Percentiles rank a stretch among this genome's conserved stretches.
phyloP scores from a whole-genome alignment of 176 grass and related monocot species.

The Triticum urartu region DNA sequence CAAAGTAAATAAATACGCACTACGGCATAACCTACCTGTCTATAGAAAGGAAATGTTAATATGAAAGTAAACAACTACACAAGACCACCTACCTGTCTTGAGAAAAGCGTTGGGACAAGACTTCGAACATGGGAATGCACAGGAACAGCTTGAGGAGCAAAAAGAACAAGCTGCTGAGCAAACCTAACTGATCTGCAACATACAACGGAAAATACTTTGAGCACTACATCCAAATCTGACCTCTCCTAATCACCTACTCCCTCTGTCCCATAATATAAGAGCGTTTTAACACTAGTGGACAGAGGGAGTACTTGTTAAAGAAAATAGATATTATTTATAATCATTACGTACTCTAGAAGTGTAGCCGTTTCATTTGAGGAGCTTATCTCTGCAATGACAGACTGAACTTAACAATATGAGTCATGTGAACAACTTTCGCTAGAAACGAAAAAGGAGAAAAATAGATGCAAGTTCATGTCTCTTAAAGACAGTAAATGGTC shows the following conservation, averaged over 20 bases:
- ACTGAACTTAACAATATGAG: slow-evolving; percentile 54
- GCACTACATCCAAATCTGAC: slow-evolving; percentile 16
- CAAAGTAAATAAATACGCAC: slow-evolving; percentile 11
- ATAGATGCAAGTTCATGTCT: slow-evolving; percentile 5
- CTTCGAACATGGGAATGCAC: slow-evolving; percentile 85
- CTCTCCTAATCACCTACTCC: slow-evolving; percentile 7
- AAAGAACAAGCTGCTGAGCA: slow-evolving; percentile 97
- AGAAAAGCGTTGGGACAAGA: slow-evolving; percentile 85
- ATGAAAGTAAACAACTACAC: slow-evolving; percentile 16
- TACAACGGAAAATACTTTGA: slow-evolving; percentile 11
- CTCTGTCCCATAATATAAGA: too few relatives aligned
- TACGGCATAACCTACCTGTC: slow-evolving; percentile 54
- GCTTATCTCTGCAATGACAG: slow-evolving; percentile 98
- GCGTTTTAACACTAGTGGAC: too few relatives aligned
- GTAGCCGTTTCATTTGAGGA: slow-evolving; percentile 84
- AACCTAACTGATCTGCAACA: slow-evolving; percentile 92
- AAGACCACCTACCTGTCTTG: slow-evolving; percentile 68
- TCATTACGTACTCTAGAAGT: slow-evolving; percentile 78
- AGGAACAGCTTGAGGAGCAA: slow-evolving; percentile 95
- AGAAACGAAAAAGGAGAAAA: slow-evolving; percentile 22
- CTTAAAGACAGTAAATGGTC: not conserved
- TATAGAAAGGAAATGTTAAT: slow-evolving; percentile 31
- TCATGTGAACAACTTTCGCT: slow-evolving; percentile 12
- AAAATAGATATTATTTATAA: slow-evolving; percentile 27
- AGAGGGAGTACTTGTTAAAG: slow-evolving; percentile 9